A percentile compares a stretch with the other conserved stretches of the same genome.
These are phyloP conservation scores for Shiraia bambusicola DNA, from an alignment of 2,329 filamentous ascomycete genomes.

Conservation along the genomic window DNA sequence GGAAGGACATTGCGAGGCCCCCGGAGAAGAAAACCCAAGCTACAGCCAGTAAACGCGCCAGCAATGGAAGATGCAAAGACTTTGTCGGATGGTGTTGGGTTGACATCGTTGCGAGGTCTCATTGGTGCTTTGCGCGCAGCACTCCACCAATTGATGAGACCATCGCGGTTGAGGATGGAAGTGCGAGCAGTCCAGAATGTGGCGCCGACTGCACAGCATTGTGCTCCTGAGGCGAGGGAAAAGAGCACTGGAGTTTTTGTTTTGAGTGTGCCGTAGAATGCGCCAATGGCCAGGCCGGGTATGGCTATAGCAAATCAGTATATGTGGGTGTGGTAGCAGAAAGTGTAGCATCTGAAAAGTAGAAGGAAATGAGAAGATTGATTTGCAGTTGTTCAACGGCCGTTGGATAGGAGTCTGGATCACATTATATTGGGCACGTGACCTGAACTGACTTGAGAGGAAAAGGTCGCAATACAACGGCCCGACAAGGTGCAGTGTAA, in stretches of 20 bases:
- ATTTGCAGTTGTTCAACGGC: too few species aligned
- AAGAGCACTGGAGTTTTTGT: constrained; percentile 69
- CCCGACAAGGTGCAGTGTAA: not conserved
- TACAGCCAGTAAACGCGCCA: constrained; percentile 64
- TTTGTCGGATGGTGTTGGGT: constrained; percentile 60
- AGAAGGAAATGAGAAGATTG: not conserved
- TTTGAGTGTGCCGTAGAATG: constrained; percentile 55
- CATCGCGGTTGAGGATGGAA: constrained; percentile 40
- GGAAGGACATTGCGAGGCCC: constrained; percentile 49
- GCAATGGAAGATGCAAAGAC: constrained; percentile 68
- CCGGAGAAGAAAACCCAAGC: constrained; percentile 58
- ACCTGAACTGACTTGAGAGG: not conserved
- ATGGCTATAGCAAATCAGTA: constrained; percentile 49
- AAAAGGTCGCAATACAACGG: not conserved
- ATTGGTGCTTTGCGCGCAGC: constrained; percentile 29
- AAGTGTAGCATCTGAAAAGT: not conserved
- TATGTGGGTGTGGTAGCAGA: not conserved
- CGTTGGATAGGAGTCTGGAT: too few species aligned
- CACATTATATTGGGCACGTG: too few species aligned
- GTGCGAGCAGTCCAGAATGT: constrained; percentile 69
- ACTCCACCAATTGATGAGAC: constrained; percentile 36
- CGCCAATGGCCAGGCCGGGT: constrained; percentile 62
- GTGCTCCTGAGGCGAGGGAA: constrained; percentile 69
- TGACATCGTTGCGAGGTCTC: constrained; percentile 39
- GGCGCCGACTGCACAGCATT: constrained; percentile 78